phyloP scores from a whole-genome alignment of 163 green algal species.

The Chlamydomonas reinhardtii region DNA sequence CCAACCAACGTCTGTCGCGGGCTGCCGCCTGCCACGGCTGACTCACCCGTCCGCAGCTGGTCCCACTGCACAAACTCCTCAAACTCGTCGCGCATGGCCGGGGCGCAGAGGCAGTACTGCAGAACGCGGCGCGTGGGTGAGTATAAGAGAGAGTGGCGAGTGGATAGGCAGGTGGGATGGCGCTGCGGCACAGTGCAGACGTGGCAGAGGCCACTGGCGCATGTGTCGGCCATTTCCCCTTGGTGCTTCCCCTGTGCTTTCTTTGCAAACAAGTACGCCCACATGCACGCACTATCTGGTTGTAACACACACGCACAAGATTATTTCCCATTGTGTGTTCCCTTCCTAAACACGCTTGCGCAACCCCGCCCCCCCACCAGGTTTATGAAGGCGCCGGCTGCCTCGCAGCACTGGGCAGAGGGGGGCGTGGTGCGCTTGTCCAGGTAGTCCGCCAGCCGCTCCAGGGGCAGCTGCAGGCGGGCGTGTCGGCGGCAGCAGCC shows the following conservation, averaged over 20 bases:
- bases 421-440: neutral
- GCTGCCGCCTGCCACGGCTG: neutral
- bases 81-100: conserved; percentile 29
- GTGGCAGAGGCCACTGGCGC: no score
- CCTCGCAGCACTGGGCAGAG: neutral
- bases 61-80: conserved; percentile 2
- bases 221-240: no score
- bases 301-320: no score
- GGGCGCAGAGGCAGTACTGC: conserved; percentile 23
- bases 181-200: no score
- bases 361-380: conserved; percentile 1
- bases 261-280: no score
- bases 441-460: neutral
- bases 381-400: neutral
- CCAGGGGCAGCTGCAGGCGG: neutral
- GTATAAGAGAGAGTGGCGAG: no score
- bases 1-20: neutral
- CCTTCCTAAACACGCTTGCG: no score
- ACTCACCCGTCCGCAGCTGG: conserved; percentile 4
- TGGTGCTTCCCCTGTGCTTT: no score
- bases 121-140: neutral
- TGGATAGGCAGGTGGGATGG: no score
- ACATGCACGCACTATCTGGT: no score
- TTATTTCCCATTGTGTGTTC: no score
- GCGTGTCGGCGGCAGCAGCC: no score